Percentiles rank a stretch among this genome's conserved stretches.
These are phyloP conservation scores for Thermochaetoides dissita DNA, from an alignment of 2,329 filamentous ascomycete genomes.

Conservation along the genomic window DNA sequence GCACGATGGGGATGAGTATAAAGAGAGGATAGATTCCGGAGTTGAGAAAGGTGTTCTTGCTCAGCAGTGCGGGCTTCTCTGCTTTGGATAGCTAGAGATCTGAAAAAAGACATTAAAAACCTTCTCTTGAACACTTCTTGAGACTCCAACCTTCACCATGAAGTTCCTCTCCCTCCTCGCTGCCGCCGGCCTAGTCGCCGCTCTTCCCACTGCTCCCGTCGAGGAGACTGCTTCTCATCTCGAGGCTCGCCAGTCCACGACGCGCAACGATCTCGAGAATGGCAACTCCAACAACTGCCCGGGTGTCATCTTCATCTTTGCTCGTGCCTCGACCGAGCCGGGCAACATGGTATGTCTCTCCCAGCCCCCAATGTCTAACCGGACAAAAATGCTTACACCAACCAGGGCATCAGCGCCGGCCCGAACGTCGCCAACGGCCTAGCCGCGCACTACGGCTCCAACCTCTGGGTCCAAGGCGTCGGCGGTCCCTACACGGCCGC, in stretches of 20 bases:
- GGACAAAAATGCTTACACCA: background rate
- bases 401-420: slow-evolving; percentile 5
- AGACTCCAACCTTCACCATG: slow-evolving; percentile 6
- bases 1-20: too few relatives aligned
- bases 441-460: slow-evolving; percentile 15
- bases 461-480: slow-evolving; percentile 31
- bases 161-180: slow-evolving; percentile 10
- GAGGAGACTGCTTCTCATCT: slow-evolving; percentile 1
- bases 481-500: slow-evolving; percentile 21
- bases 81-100: background rate
- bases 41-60: too few relatives aligned
- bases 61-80: background rate
- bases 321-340: slow-evolving; percentile 25
- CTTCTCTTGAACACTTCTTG: background rate
- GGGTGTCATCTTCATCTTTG: slow-evolving; percentile 25
- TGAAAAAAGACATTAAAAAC: background rate
- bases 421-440: slow-evolving; percentile 15
- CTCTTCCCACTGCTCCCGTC: slow-evolving; percentile 4
- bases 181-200: slow-evolving; percentile 6
- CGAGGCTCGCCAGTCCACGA: slow-evolving; percentile 5
- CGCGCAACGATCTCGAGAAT: slow-evolving; percentile 9
- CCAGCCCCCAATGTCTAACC: background rate
- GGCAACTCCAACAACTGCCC: slow-evolving; percentile 18
- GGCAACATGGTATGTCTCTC: slow-evolving; percentile 23
- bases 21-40: too few relatives aligned